Base-by-base conservation (phyloP, 345 rosid genomes). In the Iberis pinnata region DNA sequence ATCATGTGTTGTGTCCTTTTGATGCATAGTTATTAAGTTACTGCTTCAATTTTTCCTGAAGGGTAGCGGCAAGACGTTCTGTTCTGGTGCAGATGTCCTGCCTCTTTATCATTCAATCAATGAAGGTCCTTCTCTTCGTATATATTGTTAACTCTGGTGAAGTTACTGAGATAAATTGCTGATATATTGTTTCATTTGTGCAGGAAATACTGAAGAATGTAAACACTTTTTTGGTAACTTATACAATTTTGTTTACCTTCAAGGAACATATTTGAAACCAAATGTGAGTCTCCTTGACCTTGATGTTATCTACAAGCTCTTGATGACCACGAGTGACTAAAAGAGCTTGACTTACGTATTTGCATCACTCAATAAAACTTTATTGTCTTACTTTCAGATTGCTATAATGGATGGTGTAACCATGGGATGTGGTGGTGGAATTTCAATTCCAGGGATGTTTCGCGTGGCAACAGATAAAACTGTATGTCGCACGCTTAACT, bases 201-300 rank as follows among this genome's bases (percentile, higher is more conserved):
- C 86, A 92, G 96, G 95, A 60, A 71, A 73, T 56, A 51, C 71
- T 55, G 84, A 83, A 55, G 89, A 84, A 48, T 83, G 92, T 64
- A 84, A 77, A 66, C 53, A 59, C 16, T 88, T 76, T 76, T 77
- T 80, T 15, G 70, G 70, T 63, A 69, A 72, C 8, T 60, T 92
- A 22, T 83, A 92, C 64, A 80, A 88, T 65, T 88, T 79, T 67
- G 88, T 77, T 11, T 92, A 92, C 71, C 69, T 88, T 39, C 96
- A 84, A 77, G 95, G 86, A 68, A 92, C 93, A 33, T 88, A 80
- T 72, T 54, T 83, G 60, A 83, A 88, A 71, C 95, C 98, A 56
- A 84, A 83, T 76, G 95, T 81, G 70, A 81, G 95, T 31, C 53
- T 59, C 46, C 12, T 56, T 4, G 57, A 70, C 57, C 39, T 39